Base-by-base conservation (phyloP, 2,329 filamentous ascomycete genomes). In the Aspergillus phoenicis region DNA sequence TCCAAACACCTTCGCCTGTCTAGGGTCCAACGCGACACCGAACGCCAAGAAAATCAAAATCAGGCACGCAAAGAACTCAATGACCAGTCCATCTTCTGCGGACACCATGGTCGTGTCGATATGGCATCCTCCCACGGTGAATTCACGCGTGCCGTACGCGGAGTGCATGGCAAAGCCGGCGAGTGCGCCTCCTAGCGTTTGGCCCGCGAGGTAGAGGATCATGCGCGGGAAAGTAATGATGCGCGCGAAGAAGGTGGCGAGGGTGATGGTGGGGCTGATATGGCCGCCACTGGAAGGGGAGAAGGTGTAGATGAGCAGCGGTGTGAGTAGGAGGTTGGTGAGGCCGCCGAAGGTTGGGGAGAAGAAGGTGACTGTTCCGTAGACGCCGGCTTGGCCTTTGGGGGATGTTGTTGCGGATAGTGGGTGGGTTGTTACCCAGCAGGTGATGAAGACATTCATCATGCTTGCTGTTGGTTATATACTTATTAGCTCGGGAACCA, bases 231-330 rank as follows among this genome's bases (percentile, higher is more conserved):
- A 73, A 1, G 81, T 81, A 20, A 80, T 81, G 11, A 85, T 72
- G 0, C 82, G 78, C 1, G 81, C 77, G 24, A 83, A 79, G 61
- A 86, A 81, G 2, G 83, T 83, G 2, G 81, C 77, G 51, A 85
- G 78, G 0, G 83, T 84, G 61, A 86, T 84, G 33, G 81, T 71
- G 1, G 83, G 83, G 64, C 83, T 85, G 58, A 85, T 70, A 65
- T 85, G 83, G 1, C 80, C 83, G 41, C 83, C 82, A 3, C 80
- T 81, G 0, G 80, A 78, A 0, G 82, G 79, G 4, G 77, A 80
- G 13, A 81, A 79, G 8, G 78, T 78, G 64, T 80, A 84, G 51
- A 85, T 83, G 66, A 84, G 81, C 1, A 83, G 66, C 0, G 81
- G 70, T 15, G 84, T 70, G 51, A 82, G 64, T 22, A 79, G 63